phyloP scores from a whole-genome alignment of 768 basidiomycete species.

The Dentipellis sp. region DNA sequence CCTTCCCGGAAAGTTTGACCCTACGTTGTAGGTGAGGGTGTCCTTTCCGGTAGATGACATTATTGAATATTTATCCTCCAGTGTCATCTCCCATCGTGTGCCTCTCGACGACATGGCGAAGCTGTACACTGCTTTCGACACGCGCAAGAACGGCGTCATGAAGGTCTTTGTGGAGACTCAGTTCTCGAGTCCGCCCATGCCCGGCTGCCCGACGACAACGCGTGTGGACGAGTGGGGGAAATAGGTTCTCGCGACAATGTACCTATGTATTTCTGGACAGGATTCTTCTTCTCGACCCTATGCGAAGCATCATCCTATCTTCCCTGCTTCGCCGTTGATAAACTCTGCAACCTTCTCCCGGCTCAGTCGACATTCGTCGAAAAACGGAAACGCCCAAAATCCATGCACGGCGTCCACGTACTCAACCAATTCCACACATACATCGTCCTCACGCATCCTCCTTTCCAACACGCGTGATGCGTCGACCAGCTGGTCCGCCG shows the following conservation, averaged over 20 bases:
- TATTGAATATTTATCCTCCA: slow-evolving; percentile 4
- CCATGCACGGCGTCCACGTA: neutral
- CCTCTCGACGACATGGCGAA: slow-evolving; percentile 57
- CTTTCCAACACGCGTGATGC: neutral
- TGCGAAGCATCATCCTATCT: too few species aligned
- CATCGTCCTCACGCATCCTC: neutral
- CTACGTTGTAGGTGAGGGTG: slow-evolving; percentile 38
- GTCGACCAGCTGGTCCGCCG: neutral
- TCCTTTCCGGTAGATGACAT: neutral
- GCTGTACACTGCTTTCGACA: slow-evolving; percentile 58
- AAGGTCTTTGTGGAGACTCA: slow-evolving; percentile 73
- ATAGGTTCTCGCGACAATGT: too few species aligned
- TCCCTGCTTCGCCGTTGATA: neutral
- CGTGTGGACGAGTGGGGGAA: slow-evolving; percentile 42
- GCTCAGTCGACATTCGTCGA: neutral
- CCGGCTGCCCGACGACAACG: slow-evolving; percentile 42
- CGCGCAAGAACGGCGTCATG: slow-evolving; percentile 44
- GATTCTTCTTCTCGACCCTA: too few species aligned
- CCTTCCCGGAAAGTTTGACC: slow-evolving; percentile 55
- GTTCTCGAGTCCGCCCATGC: slow-evolving; percentile 33
- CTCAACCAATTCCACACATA: neutral
- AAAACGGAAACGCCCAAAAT: neutral
- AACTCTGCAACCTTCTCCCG: neutral
- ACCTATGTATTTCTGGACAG: too few species aligned
- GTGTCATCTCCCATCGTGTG: slow-evolving; percentile 50